These are phyloP conservation scores for Pythium brachiatum DNA, from an alignment of 352 stramenopile species.

Conservation along the genomic window DNA sequence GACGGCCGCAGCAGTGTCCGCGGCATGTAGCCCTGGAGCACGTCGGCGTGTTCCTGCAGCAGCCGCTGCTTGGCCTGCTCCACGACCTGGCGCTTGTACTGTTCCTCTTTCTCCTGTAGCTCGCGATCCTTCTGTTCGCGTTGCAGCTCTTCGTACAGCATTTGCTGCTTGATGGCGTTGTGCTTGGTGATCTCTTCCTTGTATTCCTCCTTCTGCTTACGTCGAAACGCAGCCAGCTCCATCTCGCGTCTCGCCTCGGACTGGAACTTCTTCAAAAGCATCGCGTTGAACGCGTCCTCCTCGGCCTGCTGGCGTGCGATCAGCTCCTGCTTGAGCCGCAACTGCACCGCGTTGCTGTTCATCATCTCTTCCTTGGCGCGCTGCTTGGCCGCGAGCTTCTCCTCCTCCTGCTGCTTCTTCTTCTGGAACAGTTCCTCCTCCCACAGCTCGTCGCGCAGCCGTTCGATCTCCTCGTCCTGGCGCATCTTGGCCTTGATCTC, in stretches of 20 bases:
- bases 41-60: slow-evolving; percentile 78
- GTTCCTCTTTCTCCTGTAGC: slow-evolving; percentile 63
- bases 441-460: slow-evolving; percentile 89
- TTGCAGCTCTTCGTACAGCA: slow-evolving; percentile 76
- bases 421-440: slow-evolving; percentile 87
- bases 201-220: slow-evolving; percentile 66
- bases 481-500: slow-evolving; percentile 82
- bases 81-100: slow-evolving; percentile 81
- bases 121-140: slow-evolving; percentile 70
- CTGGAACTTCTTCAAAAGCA: slow-evolving; percentile 58
- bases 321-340: slow-evolving; percentile 58
- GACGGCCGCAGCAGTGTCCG: slow-evolving; percentile 27
- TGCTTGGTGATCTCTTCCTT: slow-evolving; percentile 54
- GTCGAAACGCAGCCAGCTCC: slow-evolving; percentile 57
- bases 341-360: slow-evolving; percentile 72
- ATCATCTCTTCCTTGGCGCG: slow-evolving; percentile 85
- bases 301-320: slow-evolving; percentile 53
- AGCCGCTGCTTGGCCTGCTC: slow-evolving; percentile 83
- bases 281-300: slow-evolving; percentile 69
- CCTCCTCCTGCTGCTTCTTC: slow-evolving; percentile 69
- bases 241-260: slow-evolving; percentile 64
- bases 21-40: slow-evolving; percentile 81
- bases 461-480: slow-evolving; percentile 87
- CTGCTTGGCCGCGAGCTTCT: slow-evolving; percentile 62
- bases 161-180: slow-evolving; percentile 62